Conservation (phyloP, 1,139 yeast genomes). For the Meyerozyma carpophila region DNA sequence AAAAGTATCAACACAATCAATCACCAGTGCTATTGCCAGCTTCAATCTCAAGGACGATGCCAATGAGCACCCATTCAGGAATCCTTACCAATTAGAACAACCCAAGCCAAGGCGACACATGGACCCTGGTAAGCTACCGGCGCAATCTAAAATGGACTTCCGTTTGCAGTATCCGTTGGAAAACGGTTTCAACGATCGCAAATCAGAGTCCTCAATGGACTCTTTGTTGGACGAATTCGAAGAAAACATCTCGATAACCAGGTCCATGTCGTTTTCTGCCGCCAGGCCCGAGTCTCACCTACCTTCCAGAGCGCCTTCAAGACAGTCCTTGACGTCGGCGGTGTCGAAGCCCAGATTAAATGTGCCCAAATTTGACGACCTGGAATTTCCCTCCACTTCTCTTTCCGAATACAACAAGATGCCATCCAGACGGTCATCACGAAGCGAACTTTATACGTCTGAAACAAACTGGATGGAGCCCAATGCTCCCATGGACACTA, state of each 20-base stretch:
- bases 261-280: constrained; percentile 18
- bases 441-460: constrained; percentile 36
- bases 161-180: background rate
- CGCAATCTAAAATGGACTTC: background rate
- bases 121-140: constrained; percentile 2
- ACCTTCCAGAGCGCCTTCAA: constrained; percentile 23
- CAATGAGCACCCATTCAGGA: background rate
- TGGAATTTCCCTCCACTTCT: constrained; percentile 32
- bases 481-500: constrained; percentile 7
- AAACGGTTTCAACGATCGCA: constrained; percentile 8
- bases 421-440: constrained; percentile 33
- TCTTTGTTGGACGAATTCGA: constrained; percentile 50
- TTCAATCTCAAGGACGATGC: constrained; percentile 17
- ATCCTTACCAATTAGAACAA: constrained; percentile 8
- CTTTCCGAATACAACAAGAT: constrained; percentile 30
- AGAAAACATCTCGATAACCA: constrained; percentile 30
- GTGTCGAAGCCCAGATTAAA: constrained; percentile 5
- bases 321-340: constrained; percentile 23
- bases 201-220: constrained; percentile 45
- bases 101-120: constrained; percentile 15
- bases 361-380: constrained; percentile 4
- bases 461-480: constrained; percentile 46
- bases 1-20: constrained; percentile 19
- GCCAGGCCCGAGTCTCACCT: constrained; percentile 6
- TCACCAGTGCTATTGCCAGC: constrained; percentile 28